A percentile compares a stretch with the other conserved stretches of the same genome.
Evolutionary conservation across 495 filamentous ascomycete genomes (phyloP).

Genomic region (Zalerion maritima): DNA sequence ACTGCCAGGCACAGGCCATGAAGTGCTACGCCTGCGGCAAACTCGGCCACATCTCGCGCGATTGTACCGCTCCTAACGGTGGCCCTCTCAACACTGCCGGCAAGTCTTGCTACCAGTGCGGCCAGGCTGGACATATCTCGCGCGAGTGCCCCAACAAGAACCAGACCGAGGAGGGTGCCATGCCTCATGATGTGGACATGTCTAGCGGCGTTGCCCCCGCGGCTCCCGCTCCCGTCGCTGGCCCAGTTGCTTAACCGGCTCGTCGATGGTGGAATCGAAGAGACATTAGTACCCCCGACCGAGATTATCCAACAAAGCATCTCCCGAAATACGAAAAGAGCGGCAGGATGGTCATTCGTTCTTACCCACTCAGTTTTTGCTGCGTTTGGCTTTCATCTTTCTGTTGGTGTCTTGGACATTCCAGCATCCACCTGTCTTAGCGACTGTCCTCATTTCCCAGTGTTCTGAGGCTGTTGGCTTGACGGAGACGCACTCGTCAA

Average conservation of each 20-base stretch:
- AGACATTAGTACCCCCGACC: constrained; percentile 3
- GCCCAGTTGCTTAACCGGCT: constrained; percentile 18
- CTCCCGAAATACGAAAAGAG: no score
- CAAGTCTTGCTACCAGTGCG: constrained; percentile 98
- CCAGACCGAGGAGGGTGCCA: constrained; percentile 31
- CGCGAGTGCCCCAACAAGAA: constrained; percentile 70
- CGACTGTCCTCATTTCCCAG: no score
- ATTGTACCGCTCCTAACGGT: constrained; percentile 95
- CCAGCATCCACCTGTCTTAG: no score
- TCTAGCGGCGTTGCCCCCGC: constrained; percentile 10
- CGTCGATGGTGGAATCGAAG: not conserved
- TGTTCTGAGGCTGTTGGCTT: no score
- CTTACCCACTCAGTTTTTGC: not conserved
- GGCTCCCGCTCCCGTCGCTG: constrained; percentile 14
- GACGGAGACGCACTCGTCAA: no score
- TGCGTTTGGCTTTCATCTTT: no score
- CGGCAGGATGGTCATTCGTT: constrained; percentile 1
- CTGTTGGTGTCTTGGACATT: no score
- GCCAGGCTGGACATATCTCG: constrained; percentile 89
- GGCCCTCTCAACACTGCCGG: constrained; percentile 89
- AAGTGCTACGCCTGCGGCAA: constrained; percentile 99
- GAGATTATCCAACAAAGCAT: not conserved
- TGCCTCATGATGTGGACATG: constrained; percentile 18
- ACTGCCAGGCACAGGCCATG: constrained; percentile 99
- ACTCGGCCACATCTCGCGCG: constrained; percentile 91